A percentile compares a stretch with the other conserved stretches of the same genome.
These are phyloP conservation scores for Colletotrichum spinosum DNA, from an alignment of 2,329 filamentous ascomycete genomes.

Conservation along the genomic window DNA sequence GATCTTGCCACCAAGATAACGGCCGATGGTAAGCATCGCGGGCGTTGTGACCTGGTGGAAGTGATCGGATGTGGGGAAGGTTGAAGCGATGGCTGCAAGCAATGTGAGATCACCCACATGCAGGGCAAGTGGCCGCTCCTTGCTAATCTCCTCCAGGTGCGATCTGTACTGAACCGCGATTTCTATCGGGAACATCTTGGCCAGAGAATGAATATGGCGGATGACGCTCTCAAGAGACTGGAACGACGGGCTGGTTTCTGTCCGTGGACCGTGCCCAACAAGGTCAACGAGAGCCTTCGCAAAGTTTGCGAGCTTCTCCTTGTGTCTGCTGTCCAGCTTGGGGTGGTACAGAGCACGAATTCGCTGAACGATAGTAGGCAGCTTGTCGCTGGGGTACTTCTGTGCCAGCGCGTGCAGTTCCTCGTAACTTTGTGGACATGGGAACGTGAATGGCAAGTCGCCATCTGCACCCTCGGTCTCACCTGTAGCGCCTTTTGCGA, in stretches of 20 bases:
- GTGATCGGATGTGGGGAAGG: constrained; percentile 96
- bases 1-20: constrained; percentile 84
- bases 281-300: constrained; percentile 74
- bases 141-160: constrained; percentile 71
- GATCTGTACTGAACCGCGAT: constrained; percentile 82
- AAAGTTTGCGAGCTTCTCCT: constrained; percentile 80
- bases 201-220: constrained; percentile 92
- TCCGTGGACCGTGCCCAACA: constrained; percentile 54
- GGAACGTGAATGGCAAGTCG: constrained; percentile 81
- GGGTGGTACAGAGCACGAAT: constrained; percentile 94
- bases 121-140: constrained; percentile 62
- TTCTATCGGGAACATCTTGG: constrained; percentile 84
- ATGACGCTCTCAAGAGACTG: constrained; percentile 81
- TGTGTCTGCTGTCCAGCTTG: constrained; percentile 86
- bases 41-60: constrained; percentile 97
- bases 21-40: constrained; percentile 84
- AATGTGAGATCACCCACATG: constrained; percentile 80
- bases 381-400: constrained; percentile 70
- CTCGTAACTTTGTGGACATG: constrained; percentile 82
- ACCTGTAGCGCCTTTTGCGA: constrained; percentile 45
- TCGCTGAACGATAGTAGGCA: constrained; percentile 85
- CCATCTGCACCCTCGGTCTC: constrained; percentile 57
- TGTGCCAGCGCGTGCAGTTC: constrained; percentile 78
- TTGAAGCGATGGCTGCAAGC: constrained; percentile 84
- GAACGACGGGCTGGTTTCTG: constrained; percentile 65